phyloP scores from a whole-genome alignment of 2,329 filamentous ascomycete species.

The Fusarium dlaminii region DNA sequence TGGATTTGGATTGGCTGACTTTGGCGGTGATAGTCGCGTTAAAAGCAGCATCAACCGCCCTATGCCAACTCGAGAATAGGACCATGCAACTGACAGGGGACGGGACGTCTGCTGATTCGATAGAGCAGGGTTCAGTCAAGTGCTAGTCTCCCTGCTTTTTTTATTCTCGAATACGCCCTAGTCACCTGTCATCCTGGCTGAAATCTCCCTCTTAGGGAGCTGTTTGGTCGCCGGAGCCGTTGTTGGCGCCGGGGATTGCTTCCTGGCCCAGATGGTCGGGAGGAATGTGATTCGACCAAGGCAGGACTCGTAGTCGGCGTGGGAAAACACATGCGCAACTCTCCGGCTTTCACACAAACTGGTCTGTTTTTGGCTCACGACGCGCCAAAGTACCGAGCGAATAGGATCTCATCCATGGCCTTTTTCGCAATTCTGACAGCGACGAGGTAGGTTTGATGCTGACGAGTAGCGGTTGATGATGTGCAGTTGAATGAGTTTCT shows the following conservation, averaged over 20 bases:
- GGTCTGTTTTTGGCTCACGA: slow-evolving; percentile 27
- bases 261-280: slow-evolving; percentile 43
- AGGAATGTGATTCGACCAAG: slow-evolving; percentile 44
- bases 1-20: slow-evolving; percentile 37
- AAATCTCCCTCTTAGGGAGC: slow-evolving; percentile 31
- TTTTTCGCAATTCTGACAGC: slow-evolving; percentile 26
- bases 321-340: slow-evolving; percentile 25
- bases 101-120: slow-evolving; percentile 34
- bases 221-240: slow-evolving; percentile 39
- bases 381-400: slow-evolving; percentile 40
- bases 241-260: slow-evolving; percentile 41
- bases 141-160: slow-evolving; percentile 37
- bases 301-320: slow-evolving; percentile 8
- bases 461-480: slow-evolving; percentile 28
- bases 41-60: slow-evolving; percentile 40
- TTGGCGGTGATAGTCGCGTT: slow-evolving; percentile 36
- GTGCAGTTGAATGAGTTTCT: slow-evolving; percentile 7
- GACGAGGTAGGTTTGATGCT: slow-evolving; percentile 30
- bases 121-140: slow-evolving; percentile 10
- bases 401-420: slow-evolving; percentile 31
- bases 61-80: slow-evolving; percentile 33
- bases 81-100: slow-evolving; percentile 9
- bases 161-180: slow-evolving; percentile 40
- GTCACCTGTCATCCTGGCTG: slow-evolving; percentile 32
- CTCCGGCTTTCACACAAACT: slow-evolving; percentile 22